Evolutionary conservation across 2,329 filamentous ascomycete species (phyloP).

Genomic region (Westerdykella sp.): DNA sequence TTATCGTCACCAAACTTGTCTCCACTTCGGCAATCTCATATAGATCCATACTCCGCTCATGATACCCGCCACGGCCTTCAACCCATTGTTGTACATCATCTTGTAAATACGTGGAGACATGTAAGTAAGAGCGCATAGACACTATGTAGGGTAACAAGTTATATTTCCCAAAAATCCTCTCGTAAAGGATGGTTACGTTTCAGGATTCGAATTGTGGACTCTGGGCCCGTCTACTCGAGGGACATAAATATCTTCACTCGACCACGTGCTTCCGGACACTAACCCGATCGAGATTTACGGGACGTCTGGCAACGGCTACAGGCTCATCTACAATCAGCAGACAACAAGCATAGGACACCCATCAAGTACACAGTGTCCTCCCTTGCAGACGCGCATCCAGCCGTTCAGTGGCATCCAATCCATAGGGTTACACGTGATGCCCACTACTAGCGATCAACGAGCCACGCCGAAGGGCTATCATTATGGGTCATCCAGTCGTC

Average conservation of each 20-base stretch:
- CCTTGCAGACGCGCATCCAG: too few relatives aligned
- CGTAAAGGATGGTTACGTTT: not conserved
- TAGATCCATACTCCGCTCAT: conserved; percentile 26
- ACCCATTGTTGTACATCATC: too few relatives aligned
- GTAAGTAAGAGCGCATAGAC: conserved; percentile 1
- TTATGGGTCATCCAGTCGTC: too few relatives aligned
- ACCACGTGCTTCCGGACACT: not conserved
- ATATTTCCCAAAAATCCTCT: not conserved
- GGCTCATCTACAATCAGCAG: too few relatives aligned
- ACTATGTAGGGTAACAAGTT: not conserved
- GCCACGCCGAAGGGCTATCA: not conserved
- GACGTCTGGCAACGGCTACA: too few relatives aligned
- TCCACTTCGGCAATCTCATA: not conserved
- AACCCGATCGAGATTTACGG: not conserved
- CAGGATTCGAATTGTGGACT: too few relatives aligned
- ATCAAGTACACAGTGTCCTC: too few relatives aligned
- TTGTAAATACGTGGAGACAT: conserved; percentile 2
- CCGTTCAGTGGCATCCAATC: too few relatives aligned
- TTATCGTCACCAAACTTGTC: not conserved
- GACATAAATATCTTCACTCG: too few relatives aligned
- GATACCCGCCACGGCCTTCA: conserved; percentile 17
- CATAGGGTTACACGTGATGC: too few relatives aligned
- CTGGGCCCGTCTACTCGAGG: too few relatives aligned
- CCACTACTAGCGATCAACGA: conserved; percentile 9
- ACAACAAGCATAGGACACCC: too few relatives aligned